Percentiles rank a stretch among this genome's conserved stretches.
Conservation (phyloP, 2,329 filamentous ascomycete species). For the Penicillium sp. region DNA sequence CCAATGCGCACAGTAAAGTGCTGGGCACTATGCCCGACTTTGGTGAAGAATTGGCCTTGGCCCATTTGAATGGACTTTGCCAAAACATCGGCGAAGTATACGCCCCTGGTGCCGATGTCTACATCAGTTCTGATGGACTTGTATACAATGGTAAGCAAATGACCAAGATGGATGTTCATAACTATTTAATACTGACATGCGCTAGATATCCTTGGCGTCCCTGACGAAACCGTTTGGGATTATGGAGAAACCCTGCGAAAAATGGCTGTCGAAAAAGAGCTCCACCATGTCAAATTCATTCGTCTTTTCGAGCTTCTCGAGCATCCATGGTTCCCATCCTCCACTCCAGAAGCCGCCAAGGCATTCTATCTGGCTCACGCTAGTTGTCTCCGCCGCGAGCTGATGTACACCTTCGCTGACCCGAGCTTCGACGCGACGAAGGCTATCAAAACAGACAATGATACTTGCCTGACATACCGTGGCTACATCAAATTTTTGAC, state of each 20-base stretch:
- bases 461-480: slow-evolving; percentile 30
- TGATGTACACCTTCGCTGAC: slow-evolving; percentile 27
- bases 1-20: slow-evolving; percentile 33
- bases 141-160: slow-evolving; percentile 36
- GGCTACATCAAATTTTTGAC: slow-evolving; percentile 31
- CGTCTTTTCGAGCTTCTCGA: slow-evolving; percentile 40
- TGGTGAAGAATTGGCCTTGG: slow-evolving; percentile 45
- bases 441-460: slow-evolving; percentile 29
- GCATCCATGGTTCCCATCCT: slow-evolving; percentile 23
- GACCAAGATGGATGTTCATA: accelerated
- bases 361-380: slow-evolving; percentile 27
- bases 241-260: slow-evolving; percentile 40
- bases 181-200: neutral
- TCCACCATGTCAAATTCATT: slow-evolving; percentile 36
- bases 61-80: slow-evolving; percentile 42
- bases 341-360: slow-evolving; percentile 23
- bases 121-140: slow-evolving; percentile 46
- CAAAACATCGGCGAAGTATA: slow-evolving; percentile 41
- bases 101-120: slow-evolving; percentile 40
- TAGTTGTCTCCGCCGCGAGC: slow-evolving; percentile 25
- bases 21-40: slow-evolving; percentile 41
- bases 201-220: slow-evolving; percentile 41
- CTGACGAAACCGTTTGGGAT: slow-evolving; percentile 43
- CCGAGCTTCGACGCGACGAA: slow-evolving; percentile 25
- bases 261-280: slow-evolving; percentile 35